Conservation (phyloP, 305 asterid genomes). For the Fraxinus xanthoxyloides region DNA sequence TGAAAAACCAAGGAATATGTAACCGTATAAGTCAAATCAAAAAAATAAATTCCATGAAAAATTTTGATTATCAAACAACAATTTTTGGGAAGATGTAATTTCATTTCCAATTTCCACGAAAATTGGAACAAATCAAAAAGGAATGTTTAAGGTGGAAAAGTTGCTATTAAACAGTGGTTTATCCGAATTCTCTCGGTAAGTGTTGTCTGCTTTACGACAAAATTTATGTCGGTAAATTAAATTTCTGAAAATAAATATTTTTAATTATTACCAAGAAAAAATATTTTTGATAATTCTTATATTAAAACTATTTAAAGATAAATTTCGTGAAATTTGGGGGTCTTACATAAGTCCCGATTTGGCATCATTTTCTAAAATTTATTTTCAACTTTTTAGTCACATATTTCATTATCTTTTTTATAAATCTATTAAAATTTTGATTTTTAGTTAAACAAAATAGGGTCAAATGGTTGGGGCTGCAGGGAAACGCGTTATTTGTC, state of each 20-base stretch:
- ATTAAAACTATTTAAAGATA: not conserved
- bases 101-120: too few species aligned
- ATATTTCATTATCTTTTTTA: not conserved
- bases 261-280: not conserved
- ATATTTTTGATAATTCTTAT: not conserved
- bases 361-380: not conserved
- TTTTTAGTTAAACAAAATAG: not conserved
- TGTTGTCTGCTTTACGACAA: not conserved
- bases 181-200: conserved; percentile 3
- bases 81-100: too few species aligned
- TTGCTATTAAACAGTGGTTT: not conserved
- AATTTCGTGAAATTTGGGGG: not conserved
- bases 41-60: too few species aligned
- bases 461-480: not conserved
- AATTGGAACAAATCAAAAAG: too few species aligned
- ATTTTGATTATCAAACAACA: too few species aligned
- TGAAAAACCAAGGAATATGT: too few species aligned
- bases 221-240: not conserved
- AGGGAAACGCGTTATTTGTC: not conserved
- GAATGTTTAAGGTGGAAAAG: not conserved
- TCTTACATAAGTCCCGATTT: not conserved
- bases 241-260: not conserved
- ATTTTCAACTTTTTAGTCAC: too few species aligned
- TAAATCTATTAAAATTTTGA: not conserved
- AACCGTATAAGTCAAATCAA: too few species aligned